Percentiles rank a stretch among this genome's conserved stretches.
Evolutionary conservation across 257 asterid genomes (phyloP).

Genomic region (Jaltomata sinuosa): DNA sequence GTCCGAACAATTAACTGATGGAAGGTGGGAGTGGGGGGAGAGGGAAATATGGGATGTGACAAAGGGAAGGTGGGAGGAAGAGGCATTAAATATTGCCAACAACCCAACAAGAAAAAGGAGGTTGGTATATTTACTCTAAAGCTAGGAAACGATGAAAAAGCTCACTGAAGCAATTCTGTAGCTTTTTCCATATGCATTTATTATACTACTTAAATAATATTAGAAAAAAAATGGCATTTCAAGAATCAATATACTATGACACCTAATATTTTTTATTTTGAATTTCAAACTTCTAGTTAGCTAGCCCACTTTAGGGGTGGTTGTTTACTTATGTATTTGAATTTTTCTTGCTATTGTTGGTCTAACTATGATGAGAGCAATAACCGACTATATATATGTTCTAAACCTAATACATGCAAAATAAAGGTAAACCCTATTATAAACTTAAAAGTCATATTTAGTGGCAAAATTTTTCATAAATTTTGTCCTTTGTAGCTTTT

Average conservation of each 20-base stretch:
- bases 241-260: slow-evolving; percentile 28
- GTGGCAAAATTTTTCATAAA: neutral
- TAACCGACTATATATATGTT: neutral
- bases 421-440: neutral
- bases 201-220: slow-evolving; percentile 23
- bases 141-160: slow-evolving; percentile 52
- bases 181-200: slow-evolving; percentile 62
- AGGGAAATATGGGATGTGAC: neutral
- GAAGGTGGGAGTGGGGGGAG: neutral
- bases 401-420: neutral
- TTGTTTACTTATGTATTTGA: neutral
- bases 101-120: slow-evolving; percentile 26
- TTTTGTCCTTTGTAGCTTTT: neutral
- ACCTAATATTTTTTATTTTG: neutral
- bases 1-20: neutral
- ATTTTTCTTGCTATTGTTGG: neutral
- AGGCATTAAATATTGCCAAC: slow-evolving; percentile 31
- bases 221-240: slow-evolving; percentile 44
- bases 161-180: slow-evolving; percentile 62
- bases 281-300: neutral
- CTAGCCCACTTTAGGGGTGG: neutral
- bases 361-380: neutral
- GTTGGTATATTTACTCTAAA: slow-evolving; percentile 31
- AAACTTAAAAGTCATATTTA: neutral
- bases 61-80: neutral